Evolutionary conservation across 2,329 filamentous ascomycete species (phyloP).

Genomic region (Aureobasidium musti): DNA sequence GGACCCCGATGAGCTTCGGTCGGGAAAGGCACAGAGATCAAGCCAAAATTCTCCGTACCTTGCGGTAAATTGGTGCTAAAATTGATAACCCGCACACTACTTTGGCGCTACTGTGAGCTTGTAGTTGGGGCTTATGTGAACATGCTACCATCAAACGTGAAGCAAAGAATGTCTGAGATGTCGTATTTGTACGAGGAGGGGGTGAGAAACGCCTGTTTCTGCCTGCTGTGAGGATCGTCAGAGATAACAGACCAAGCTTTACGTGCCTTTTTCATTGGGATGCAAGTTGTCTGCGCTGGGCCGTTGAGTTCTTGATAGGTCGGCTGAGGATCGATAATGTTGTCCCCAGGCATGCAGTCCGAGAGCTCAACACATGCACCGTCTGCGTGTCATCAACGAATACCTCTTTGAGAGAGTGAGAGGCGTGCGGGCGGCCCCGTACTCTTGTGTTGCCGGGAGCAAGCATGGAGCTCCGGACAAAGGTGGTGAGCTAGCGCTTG

Average conservation of each 20-base stretch:
- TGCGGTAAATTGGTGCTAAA: slow-evolving; percentile 28
- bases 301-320: slow-evolving; percentile 3
- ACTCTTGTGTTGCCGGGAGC: slow-evolving; percentile 25
- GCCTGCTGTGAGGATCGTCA: neutral
- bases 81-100: slow-evolving; percentile 27
- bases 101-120: slow-evolving; percentile 27
- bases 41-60: slow-evolving; percentile 27
- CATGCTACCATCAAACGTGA: slow-evolving; percentile 31
- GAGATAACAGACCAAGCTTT: slow-evolving; percentile 11
- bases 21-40: slow-evolving; percentile 23
- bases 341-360: slow-evolving; percentile 27
- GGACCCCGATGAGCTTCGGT: slow-evolving; percentile 24
- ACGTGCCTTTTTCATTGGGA: slow-evolving; percentile 17
- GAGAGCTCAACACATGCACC: slow-evolving; percentile 25
- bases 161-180: slow-evolving; percentile 28
- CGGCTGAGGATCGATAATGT: slow-evolving; percentile 18
- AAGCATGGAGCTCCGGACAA: slow-evolving; percentile 28
- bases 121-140: slow-evolving; percentile 28
- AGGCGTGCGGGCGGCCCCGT: slow-evolving; percentile 26
- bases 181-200: slow-evolving; percentile 4
- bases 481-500: slow-evolving; percentile 27
- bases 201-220: neutral
- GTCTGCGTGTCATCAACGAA: slow-evolving; percentile 24
- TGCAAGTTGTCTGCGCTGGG: slow-evolving; percentile 11
- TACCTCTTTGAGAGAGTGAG: slow-evolving; percentile 5